Base-by-base conservation (phyloP, 495 filamentous ascomycete species). In the Aspergillus campestris region DNA sequence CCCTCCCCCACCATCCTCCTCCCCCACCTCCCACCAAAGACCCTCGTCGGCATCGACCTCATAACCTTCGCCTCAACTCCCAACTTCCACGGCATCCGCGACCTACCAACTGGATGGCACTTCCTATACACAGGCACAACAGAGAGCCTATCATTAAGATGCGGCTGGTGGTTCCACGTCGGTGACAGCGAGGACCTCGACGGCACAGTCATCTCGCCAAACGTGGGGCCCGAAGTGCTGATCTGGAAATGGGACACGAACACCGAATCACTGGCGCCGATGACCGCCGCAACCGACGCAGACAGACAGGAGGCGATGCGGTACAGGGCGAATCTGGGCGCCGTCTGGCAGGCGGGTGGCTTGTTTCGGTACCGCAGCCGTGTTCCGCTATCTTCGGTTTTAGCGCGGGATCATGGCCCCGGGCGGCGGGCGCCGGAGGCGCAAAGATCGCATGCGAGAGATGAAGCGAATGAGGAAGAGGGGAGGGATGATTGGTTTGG, bases 91-190 rank as follows among this genome's bases (percentile, higher is more conserved):
- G 81, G 81, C 7, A 74, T 84, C 52, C 75, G 74, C 45, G 67
- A 78, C 47, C 42, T 83, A 8, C 72, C 80, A 1, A 38, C 56
- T 2, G 79, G 79, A 35, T 78, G 70, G 65, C 81, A 84, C 49
- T 82, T 83, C 50, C 59, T 81, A 12, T 84, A 82, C 55, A 78
- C 73, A 0, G 68, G 77, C 15, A 71, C 77, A 18, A 78, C 72
- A 36, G 61, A 72, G 24, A 73, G 72, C 10, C 60, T 79, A 18
- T 79, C 79, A 5, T 58, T 82, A 10, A 70, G 81, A 9, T 71
- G 78, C 48, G 81, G 80, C 7, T 69, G 71, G 33, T 84, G 81
- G 81, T 79, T 84, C 59, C 63, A 73, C 43, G 65, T 84, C 33
- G 61, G 62, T 6, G 61, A 70, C 50, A 44, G 42, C 18, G 44